Evolutionary conservation across 1,284 basidiomycete species (phyloP).

Genomic region (Ganoderma lingzhi): DNA sequence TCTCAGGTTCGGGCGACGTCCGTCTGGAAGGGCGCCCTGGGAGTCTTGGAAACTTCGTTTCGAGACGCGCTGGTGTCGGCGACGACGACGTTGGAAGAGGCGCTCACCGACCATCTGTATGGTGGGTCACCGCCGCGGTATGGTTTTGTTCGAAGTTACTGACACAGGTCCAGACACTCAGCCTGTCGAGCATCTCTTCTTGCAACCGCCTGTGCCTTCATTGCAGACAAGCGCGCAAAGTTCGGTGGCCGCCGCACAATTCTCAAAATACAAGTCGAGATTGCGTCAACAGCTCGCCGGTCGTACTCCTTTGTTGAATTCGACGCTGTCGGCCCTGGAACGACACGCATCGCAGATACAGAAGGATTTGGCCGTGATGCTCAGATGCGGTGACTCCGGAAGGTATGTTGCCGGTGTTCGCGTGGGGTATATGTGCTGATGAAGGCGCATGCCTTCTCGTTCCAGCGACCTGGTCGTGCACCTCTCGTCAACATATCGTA

Average conservation of each 20-base stretch:
- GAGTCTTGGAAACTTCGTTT: conserved; percentile 55
- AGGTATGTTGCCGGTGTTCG: conserved; percentile 18
- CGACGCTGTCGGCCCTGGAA: conserved; percentile 65
- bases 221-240: conserved; percentile 49
- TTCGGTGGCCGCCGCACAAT: conserved; percentile 50
- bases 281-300: conserved; percentile 66
- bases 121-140: conserved; percentile 38
- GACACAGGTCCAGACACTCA: conserved; percentile 50
- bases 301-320: conserved; percentile 65
- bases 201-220: conserved; percentile 55
- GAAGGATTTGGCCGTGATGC: conserved; percentile 61
- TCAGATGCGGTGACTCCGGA: conserved; percentile 35
- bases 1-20: conserved; percentile 57
- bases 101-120: conserved; percentile 35
- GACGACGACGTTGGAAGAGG: conserved; percentile 40
- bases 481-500: conserved; percentile 52
- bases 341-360: conserved; percentile 60
- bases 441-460: conserved; percentile 17
- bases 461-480: conserved; percentile 48
- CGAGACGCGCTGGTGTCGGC: conserved; percentile 47
- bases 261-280: conserved; percentile 63
- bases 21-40: conserved; percentile 64
- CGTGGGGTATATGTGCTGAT: not conserved
- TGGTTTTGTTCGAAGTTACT: not conserved
- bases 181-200: conserved; percentile 63